Percentiles rank a stretch among this genome's conserved stretches.
These are phyloP conservation scores for Papiliotrema nemorosa DNA, from an alignment of 1,284 basidiomycete species.

Conservation along the genomic window DNA sequence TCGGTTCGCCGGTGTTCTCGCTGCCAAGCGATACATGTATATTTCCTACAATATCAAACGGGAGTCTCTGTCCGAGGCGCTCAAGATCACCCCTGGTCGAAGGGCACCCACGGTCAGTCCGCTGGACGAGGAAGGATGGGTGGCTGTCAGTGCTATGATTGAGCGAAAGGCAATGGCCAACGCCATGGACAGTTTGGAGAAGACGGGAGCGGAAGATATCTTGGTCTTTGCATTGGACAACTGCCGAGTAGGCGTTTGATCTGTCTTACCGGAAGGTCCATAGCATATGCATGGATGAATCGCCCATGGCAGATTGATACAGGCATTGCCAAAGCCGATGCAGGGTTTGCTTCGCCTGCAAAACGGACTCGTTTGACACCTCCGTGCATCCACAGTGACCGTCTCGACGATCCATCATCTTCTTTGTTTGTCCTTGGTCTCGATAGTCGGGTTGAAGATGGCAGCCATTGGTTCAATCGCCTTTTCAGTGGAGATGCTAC, in stretches of 20 bases:
- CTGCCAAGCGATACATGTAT: constrained; percentile 80
- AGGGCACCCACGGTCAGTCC: constrained; percentile 86
- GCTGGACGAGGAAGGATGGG: constrained; percentile 75
- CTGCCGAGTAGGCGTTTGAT: constrained; percentile 72
- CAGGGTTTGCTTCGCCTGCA: too few relatives aligned
- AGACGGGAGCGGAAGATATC: constrained; percentile 83
- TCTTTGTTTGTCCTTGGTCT: too few relatives aligned
- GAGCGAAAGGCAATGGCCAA: constrained; percentile 75
- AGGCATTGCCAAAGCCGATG: too few relatives aligned
- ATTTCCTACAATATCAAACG: constrained; percentile 89
- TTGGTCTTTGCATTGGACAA: constrained; percentile 87
- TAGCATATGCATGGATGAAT: too few relatives aligned
- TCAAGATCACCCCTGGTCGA: constrained; percentile 79
- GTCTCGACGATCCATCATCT: too few relatives aligned
- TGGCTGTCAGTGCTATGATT: constrained; percentile 90
- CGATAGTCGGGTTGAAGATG: too few relatives aligned
- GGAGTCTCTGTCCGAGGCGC: constrained; percentile 60
- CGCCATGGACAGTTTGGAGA: constrained; percentile 86
- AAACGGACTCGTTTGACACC: too few relatives aligned
- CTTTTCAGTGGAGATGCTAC: too few relatives aligned
- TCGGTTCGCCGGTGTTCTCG: constrained; percentile 89
- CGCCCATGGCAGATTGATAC: too few relatives aligned
- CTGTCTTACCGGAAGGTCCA: too few relatives aligned
- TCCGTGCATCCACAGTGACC: too few relatives aligned
- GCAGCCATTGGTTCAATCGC: too few relatives aligned